These are phyloP conservation scores for Metschnikowia kofuensis DNA, from an alignment of 805 yeast species.

Conservation along the genomic window DNA sequence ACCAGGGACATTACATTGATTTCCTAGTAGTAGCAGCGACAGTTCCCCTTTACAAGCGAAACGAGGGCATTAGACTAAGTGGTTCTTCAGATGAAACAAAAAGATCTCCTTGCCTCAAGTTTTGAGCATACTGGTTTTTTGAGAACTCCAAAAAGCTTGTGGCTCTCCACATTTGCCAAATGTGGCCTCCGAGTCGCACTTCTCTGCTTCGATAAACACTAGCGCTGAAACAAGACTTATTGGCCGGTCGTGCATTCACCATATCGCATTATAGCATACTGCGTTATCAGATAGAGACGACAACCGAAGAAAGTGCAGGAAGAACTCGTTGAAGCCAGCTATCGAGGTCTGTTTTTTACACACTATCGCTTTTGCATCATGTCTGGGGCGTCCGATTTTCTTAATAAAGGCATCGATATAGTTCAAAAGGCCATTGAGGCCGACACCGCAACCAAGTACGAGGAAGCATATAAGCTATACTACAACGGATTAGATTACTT, in stretches of 20 bases:
- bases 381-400: slow-evolving; percentile 58
- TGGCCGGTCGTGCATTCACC: neutral
- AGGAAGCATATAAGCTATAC: slow-evolving; percentile 90
- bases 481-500: slow-evolving; percentile 91
- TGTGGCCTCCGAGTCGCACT: neutral
- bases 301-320: neutral
- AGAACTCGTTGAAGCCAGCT: neutral
- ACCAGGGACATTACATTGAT: too few species aligned
- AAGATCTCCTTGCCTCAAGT: too few species aligned
- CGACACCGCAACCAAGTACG: slow-evolving; percentile 84
- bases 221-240: too few species aligned
- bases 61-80: too few species aligned
- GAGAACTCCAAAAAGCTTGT: too few species aligned
- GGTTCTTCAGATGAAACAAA: too few species aligned
- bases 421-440: slow-evolving; percentile 95
- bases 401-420: slow-evolving; percentile 90
- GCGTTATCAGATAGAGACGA: neutral
- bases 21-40: too few species aligned
- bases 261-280: neutral
- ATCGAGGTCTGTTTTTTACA: neutral
- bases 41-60: too few species aligned
- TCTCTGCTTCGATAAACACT: too few species aligned
- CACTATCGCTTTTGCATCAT: slow-evolving; percentile 8
- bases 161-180: neutral
- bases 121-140: too few species aligned